Conservation (phyloP, 2,329 filamentous ascomycete genomes). For the Pestalotiopsis sp. region DNA sequence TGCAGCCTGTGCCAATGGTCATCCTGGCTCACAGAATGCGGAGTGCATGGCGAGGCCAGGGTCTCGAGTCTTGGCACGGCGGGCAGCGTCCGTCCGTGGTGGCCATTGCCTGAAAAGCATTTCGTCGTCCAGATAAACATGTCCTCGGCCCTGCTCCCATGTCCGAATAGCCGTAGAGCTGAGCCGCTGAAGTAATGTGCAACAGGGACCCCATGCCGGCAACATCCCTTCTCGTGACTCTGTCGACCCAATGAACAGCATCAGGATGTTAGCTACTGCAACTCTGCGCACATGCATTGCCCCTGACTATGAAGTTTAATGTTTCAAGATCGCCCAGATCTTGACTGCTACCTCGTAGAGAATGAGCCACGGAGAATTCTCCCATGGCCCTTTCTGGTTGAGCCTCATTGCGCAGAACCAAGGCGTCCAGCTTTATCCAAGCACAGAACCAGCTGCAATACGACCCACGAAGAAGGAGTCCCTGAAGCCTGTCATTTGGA, state of each 20-base stretch:
- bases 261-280: neutral
- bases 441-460: neutral
- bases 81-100: neutral
- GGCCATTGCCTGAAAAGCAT: neutral
- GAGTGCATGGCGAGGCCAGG: conserved; percentile 6
- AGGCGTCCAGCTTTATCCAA: neutral
- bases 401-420: conserved; percentile 3
- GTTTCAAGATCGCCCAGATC: neutral
- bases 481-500: neutral
- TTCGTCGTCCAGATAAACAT: neutral
- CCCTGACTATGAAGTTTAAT: neutral
- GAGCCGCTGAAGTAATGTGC: neutral
- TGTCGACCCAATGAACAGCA: neutral
- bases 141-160: neutral
- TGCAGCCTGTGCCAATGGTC: neutral
- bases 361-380: conserved; percentile 7
- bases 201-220: neutral
- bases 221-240: neutral
- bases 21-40: neutral
- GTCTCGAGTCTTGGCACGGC: conserved; percentile 1
- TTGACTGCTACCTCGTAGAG: neutral
- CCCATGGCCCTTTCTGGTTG: neutral
- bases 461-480: neutral
- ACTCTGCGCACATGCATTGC: neutral
- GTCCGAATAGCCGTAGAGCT: neutral